Percentiles rank a stretch among this genome's conserved stretches.
phyloP scores from a whole-genome alignment of 1,284 basidiomycete species.

The Boletus subluridellus region DNA sequence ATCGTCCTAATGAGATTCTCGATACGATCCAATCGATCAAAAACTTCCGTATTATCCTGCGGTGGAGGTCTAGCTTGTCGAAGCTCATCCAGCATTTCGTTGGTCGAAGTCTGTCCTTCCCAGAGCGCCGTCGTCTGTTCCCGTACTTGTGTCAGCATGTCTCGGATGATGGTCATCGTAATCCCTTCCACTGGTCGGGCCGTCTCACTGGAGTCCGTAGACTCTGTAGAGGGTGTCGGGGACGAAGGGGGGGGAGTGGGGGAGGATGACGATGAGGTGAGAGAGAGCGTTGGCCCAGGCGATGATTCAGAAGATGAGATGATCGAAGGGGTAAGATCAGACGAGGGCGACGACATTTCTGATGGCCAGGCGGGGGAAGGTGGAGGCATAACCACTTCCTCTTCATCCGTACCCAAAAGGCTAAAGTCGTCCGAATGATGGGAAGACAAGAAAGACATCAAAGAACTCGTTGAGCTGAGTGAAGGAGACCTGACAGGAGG shows the following conservation, averaged over 20 bases:
- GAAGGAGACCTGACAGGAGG: slow-evolving; percentile 44
- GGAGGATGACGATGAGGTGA: slow-evolving; percentile 33
- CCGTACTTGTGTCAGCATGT: slow-evolving; percentile 48
- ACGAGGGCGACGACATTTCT: slow-evolving; percentile 34
- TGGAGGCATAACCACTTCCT: slow-evolving; percentile 22
- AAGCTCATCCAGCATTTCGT: slow-evolving; percentile 48
- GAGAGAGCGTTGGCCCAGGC: slow-evolving; percentile 31
- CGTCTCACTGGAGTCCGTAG: slow-evolving; percentile 43
- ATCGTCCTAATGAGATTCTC: slow-evolving; percentile 43
- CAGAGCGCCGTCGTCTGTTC: slow-evolving; percentile 51
- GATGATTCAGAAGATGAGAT: slow-evolving; percentile 34
- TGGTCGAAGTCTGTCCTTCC: slow-evolving; percentile 57
- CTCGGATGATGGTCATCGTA: slow-evolving; percentile 40
- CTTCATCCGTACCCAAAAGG: slow-evolving; percentile 38
- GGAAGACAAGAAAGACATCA: slow-evolving; percentile 64
- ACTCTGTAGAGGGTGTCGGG: slow-evolving; percentile 34
- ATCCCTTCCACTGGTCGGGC: slow-evolving; percentile 38
- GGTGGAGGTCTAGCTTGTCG: slow-evolving; percentile 25
- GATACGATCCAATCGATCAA: slow-evolving; percentile 39
- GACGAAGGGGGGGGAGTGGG: slow-evolving; percentile 35
- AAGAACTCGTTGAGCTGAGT: slow-evolving; percentile 49
- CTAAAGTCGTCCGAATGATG: slow-evolving; percentile 70
- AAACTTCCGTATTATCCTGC: slow-evolving; percentile 36
- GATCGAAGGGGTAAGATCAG: slow-evolving; percentile 32
- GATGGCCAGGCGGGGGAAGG: slow-evolving; percentile 32